Evolutionary conservation across 257 asterid species (phyloP).

Genomic region (Solanum lycopersicoides): DNA sequence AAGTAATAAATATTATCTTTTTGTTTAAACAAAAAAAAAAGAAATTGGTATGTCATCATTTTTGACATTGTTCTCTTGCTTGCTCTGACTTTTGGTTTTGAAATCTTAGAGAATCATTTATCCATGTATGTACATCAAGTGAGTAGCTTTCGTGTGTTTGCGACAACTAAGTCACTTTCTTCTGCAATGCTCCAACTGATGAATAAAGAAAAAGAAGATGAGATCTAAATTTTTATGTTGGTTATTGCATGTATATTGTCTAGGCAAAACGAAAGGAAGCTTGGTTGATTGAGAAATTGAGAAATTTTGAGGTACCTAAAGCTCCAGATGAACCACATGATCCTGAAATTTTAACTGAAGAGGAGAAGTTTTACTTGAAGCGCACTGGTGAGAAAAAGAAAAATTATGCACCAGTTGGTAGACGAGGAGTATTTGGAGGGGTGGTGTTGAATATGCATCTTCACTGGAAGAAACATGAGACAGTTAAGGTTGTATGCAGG

Average conservation of each 20-base stretch:
- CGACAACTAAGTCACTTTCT: background rate
- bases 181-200: background rate
- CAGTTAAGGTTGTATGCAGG: conserved; percentile 78
- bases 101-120: background rate
- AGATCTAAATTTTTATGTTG: background rate
- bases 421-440: conserved; percentile 97
- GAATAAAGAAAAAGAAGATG: background rate
- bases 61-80: background rate
- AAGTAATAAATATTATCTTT: background rate
- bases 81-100: background rate
- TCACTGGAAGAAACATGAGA: conserved; percentile 95
- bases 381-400: conserved; percentile 96
- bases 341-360: conserved; percentile 93
- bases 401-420: conserved; percentile 75
- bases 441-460: conserved; percentile 98
- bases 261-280: conserved; percentile 90
- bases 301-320: conserved; percentile 68
- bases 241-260: background rate
- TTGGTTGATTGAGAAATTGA: conserved; percentile 90
- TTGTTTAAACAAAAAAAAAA: background rate
- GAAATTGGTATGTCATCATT: background rate
- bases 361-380: conserved; percentile 81
- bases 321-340: conserved; percentile 61
- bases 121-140: background rate
- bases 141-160: background rate